These are phyloP conservation scores for Astrothelium subdiscretum DNA, from an alignment of 495 filamentous ascomycete genomes.

Conservation along the genomic window DNA sequence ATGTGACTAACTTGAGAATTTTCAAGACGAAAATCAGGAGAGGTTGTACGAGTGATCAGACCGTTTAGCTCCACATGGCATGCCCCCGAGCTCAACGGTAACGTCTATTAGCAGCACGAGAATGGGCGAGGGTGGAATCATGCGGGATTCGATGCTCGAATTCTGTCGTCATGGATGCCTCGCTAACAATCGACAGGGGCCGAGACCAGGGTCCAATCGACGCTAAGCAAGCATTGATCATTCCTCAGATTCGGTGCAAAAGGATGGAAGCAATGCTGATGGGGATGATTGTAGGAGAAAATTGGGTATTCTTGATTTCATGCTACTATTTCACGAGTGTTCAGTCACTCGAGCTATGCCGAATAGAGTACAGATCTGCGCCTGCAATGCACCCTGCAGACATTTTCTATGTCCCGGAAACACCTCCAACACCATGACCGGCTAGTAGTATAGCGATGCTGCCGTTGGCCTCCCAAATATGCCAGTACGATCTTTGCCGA, in stretches of 20 bases:
- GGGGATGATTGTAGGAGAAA: neutral
- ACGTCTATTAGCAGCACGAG: no score
- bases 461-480: neutral
- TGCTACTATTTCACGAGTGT: neutral
- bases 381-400: neutral
- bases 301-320: neutral
- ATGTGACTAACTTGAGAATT: neutral
- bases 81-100: neutral
- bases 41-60: neutral
- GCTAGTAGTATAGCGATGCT: neutral
- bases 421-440: neutral
- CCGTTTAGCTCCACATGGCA: neutral
- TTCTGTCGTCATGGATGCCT: slow-evolving; percentile 2
- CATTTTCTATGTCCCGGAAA: neutral
- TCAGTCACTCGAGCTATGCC: neutral
- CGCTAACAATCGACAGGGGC: neutral
- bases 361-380: neutral
- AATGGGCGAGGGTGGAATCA: no score
- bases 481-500: neutral
- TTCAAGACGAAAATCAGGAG: neutral
- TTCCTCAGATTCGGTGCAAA: neutral
- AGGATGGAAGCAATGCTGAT: neutral
- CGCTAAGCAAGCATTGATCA: neutral
- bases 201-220: neutral
- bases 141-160: neutral